Base-by-base conservation (phyloP, 768 basidiomycete species). In the Calocybe gangraenosa region DNA sequence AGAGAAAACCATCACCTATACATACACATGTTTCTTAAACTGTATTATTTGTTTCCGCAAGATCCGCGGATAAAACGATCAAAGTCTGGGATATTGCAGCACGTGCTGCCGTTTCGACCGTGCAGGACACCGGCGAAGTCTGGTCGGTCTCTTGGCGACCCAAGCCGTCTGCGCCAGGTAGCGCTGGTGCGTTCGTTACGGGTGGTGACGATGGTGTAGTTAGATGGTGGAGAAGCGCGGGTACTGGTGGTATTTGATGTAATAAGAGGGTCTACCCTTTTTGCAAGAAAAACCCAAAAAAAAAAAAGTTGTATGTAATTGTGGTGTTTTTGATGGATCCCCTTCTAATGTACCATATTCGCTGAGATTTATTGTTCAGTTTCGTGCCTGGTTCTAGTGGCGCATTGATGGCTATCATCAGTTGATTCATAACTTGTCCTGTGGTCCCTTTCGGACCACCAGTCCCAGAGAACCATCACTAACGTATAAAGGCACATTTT, bases 71-170 rank as follows among this genome's bases (percentile, higher is more conserved):
- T 63, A 88, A 86, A 63, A 84, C 80, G 1, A 80, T 90, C 51
- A 91, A 90, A 57, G 79, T 92, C 7, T 93, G 91, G 91, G 91
- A 93, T 55, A 75, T 92, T 42, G 76, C 73, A 2, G 76, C 87
- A 5, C 81, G 87, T 4, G 69, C 81, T 1, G 79, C 80, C 9
- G 87, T 92, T 15, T 87, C 83, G 17, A 91, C 87, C 0, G 70
- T 86, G 5, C 79, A 85, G 58, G 88, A 91, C 43, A 77, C 78
- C 1, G 84, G 84, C 17, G 88, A 91, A 55, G 85, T 92, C 1
- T 92, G 90, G 90, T 73, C 79, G 11, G 86, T 91, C 1, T 80
- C 84, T 4, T 92, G 90, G 89, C 70, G 81, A 30, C 87, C 86
- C 5, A 77, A 72, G 55, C 71, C 77, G 14, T 65, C 84, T 2